These are phyloP conservation scores for Coemansia erecta DNA, from an alignment of 192 early-diverging fungal genomes.

Conservation along the genomic window DNA sequence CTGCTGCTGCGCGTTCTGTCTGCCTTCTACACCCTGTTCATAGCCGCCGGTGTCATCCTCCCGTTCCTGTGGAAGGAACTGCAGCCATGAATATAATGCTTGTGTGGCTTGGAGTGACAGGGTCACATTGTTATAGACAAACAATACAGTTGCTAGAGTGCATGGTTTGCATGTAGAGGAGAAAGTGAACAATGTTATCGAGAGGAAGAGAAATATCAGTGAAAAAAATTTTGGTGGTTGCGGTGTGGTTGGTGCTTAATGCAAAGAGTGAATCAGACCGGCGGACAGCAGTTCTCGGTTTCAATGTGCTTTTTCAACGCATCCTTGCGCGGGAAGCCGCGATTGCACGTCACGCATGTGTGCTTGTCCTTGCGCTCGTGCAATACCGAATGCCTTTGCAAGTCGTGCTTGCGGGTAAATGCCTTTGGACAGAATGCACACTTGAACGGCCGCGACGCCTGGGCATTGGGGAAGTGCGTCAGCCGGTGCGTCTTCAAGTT, in stretches of 20 bases:
- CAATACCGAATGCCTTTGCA: slow-evolving; percentile 64
- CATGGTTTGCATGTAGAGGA: background rate
- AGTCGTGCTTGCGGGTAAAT: slow-evolving; percentile 77
- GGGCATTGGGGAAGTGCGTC: slow-evolving; percentile 60
- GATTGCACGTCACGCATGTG: slow-evolving; percentile 44
- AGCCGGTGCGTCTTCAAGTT: slow-evolving; percentile 78
- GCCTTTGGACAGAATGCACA: slow-evolving; percentile 61
- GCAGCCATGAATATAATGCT: slow-evolving; percentile 7
- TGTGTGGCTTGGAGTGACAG: background rate
- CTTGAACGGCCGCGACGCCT: slow-evolving; percentile 56
- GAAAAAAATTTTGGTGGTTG: too few species aligned
- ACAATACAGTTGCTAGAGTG: background rate
- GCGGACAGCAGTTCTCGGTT: slow-evolving; percentile 10
- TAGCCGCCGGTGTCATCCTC: slow-evolving; percentile 54
- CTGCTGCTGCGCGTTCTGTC: slow-evolving; percentile 19
- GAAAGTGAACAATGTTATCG: background rate
- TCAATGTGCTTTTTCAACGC: slow-evolving; percentile 42
- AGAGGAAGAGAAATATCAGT: background rate
- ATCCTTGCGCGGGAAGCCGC: slow-evolving; percentile 54
- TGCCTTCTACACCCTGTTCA: slow-evolving; percentile 55
- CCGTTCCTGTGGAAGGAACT: slow-evolving; percentile 49
- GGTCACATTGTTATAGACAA: background rate
- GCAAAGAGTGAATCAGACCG: background rate
- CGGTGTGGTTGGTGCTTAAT: too few species aligned
- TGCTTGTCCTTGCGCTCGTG: slow-evolving; percentile 55